Percentiles rank a stretch among this genome's conserved stretches.
These are phyloP conservation scores for Xanthoceras sorbifolium DNA, from an alignment of 345 rosid species.

Conservation along the genomic window DNA sequence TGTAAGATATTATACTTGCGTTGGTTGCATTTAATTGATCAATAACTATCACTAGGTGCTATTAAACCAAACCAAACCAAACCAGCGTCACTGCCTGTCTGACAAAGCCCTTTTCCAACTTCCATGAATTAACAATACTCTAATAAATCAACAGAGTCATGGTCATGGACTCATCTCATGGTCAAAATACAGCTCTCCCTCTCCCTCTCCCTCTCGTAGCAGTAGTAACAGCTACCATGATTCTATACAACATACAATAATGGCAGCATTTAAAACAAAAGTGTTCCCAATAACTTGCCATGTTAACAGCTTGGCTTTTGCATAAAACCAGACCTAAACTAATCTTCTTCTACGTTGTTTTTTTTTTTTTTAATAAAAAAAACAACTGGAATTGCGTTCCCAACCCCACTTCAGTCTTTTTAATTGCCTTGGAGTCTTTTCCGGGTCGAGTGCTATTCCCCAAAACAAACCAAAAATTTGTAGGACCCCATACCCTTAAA, in stretches of 20 bases:
- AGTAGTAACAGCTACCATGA: neutral
- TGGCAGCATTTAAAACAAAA: neutral
- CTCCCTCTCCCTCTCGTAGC: too few species aligned
- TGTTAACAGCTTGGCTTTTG: conserved; percentile 31
- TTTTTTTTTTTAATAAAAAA: too few species aligned
- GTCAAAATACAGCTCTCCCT: neutral
- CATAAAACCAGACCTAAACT: conserved; percentile 22
- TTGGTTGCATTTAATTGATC: neutral
- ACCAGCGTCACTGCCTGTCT: neutral
- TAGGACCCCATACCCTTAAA: conserved; percentile 2
- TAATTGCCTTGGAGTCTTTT: conserved; percentile 16
- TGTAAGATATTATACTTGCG: too few species aligned
- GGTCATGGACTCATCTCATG: neutral
- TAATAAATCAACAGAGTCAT: neutral
- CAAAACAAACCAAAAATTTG: neutral
- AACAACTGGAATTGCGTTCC: too few species aligned
- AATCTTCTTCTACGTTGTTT: neutral
- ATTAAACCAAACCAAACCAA: neutral
- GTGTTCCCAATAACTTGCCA: too few species aligned
- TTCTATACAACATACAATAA: neutral
- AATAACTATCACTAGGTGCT: neutral
- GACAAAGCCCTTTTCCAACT: neutral
- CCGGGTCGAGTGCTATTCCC: conserved; percentile 12
- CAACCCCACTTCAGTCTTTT: neutral
- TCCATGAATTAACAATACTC: neutral